Evolutionary conservation across 1,284 basidiomycete genomes (phyloP), one percentile per base, ranked within the genome.

Genomic region (Tremellales sp.): DNA sequence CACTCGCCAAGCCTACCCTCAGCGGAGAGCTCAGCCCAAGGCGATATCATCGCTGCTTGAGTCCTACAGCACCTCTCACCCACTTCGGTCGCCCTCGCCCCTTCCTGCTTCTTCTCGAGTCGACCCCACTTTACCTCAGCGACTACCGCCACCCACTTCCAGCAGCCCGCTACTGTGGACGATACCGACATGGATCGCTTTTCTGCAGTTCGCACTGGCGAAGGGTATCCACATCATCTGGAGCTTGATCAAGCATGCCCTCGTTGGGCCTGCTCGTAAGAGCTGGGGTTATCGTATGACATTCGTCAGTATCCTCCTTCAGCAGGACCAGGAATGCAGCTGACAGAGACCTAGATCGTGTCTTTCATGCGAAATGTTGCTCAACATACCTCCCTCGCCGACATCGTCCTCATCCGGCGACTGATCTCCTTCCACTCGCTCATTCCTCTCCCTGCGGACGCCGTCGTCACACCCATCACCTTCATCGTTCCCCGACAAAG

Each of bases 401-500:
- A 94, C 58, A 85, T 98, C 49, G 85, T 87, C 35, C 84, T 83
- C 41, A 81, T 92, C 40, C 84, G 94, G 21, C 80, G 83, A 71
- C 76, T 90, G 51, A 87, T 96, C 79, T 82, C 85, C 53, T 76
- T 97, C 33, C 83, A 84, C 26, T 85, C 87, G 17, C 80, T 93
- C 46, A 82, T 90, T 4, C 94, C 94, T 1, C 79, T 93, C 0
- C 91, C 96, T 2, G 87, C 89, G 8, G 92, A 97, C 70, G 93
- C 93, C 3, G 80, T 97, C 42, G 87, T 97, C 42, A 97, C 94
- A 1, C 93, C 94, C 4, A 88, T 98, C 44, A 91, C 89, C 0
- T 98, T 97, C 70, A 80, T 79, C 37, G 91, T 97, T 42, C 84
- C 81, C 53, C 49, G 88, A 80, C 80, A n/a, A 64, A 77, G 89